Conservation (phyloP, 2,329 filamentous ascomycete species). For the Hymenoscyphus scutula region DNA sequence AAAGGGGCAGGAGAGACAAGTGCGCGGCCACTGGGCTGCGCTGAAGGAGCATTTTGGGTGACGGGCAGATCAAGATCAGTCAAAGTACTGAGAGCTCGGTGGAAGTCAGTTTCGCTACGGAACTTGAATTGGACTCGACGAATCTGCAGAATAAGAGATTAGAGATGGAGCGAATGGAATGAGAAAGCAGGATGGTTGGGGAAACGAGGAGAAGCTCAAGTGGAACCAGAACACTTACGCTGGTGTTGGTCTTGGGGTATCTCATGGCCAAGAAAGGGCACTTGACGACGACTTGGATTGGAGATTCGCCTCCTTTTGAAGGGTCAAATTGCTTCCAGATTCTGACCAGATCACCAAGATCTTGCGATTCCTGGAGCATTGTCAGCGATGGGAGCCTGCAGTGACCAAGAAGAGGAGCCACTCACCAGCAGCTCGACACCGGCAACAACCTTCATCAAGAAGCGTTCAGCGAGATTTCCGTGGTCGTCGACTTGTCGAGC, state of each 20-base stretch:
- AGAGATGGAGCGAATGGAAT: background rate
- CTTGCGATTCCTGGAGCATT: conserved; percentile 32
- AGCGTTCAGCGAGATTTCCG: conserved; percentile 22
- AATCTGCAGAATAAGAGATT: conserved; percentile 33
- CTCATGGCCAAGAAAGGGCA: conserved; percentile 37
- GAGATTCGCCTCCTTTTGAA: conserved; percentile 24
- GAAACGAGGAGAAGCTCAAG: background rate
- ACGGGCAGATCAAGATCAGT: conserved; percentile 37
- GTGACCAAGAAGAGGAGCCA: conserved; percentile 9
- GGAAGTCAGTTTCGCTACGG: conserved; percentile 38
- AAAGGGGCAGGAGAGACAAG: conserved; percentile 17
- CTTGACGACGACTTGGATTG: conserved; percentile 36
- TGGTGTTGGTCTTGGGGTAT: conserved; percentile 33
- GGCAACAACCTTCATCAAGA: conserved; percentile 41
- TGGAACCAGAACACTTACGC: conserved; percentile 24
- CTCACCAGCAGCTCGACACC: conserved; percentile 43
- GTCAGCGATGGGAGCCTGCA: background rate
- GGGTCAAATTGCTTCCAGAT: conserved; percentile 22
- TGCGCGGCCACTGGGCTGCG: conserved; percentile 5
- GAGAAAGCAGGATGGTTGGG: background rate
- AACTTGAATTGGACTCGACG: conserved; percentile 46
- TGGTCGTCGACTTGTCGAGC: conserved; percentile 22
- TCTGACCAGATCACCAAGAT: conserved; percentile 29
- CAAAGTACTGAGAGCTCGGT: conserved; percentile 27
- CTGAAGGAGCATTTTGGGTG: conserved; percentile 22